Evolutionary conservation across 495 filamentous ascomycete species (phyloP).

Genomic region (Immersiella caudata): DNA sequence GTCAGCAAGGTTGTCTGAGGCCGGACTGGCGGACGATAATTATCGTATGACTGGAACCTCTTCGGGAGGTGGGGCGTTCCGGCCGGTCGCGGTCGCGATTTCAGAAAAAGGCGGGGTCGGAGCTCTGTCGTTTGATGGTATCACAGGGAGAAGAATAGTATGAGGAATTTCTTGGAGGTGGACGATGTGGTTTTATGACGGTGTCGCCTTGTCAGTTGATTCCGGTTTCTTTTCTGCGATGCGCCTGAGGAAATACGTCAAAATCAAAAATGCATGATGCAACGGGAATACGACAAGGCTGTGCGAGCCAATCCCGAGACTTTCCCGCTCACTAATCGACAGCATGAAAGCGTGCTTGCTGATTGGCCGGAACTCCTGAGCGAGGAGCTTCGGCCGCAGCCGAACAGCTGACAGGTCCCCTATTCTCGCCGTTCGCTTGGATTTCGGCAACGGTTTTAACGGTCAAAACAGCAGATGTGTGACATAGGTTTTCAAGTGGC

Average conservation of each 20-base stretch:
- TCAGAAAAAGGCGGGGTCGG: too few relatives aligned
- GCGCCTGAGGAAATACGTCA: neutral
- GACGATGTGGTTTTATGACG: neutral
- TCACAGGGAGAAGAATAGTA: neutral
- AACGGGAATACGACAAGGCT: neutral
- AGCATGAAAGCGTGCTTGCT: neutral
- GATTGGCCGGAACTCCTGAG: neutral
- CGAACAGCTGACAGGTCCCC: neutral
- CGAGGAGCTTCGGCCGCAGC: neutral
- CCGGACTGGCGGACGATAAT: neutral
- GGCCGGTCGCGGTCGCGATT: too few relatives aligned
- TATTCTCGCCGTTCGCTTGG: neutral
- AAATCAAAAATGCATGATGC: neutral
- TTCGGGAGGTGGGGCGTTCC: neutral
- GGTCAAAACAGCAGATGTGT: too few relatives aligned
- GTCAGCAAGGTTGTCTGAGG: neutral
- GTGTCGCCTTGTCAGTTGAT: neutral
- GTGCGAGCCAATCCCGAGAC: neutral
- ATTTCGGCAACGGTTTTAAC: neutral
- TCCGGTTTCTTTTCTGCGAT: neutral
- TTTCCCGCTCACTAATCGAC: neutral
- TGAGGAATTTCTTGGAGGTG: neutral
- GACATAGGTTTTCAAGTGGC: neutral
- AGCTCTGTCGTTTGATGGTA: too few relatives aligned
- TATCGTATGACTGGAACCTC: neutral